These are phyloP conservation scores for Triticum monococcum DNA, from an alignment of 176 grass and related monocot species.

Conservation along the genomic window DNA sequence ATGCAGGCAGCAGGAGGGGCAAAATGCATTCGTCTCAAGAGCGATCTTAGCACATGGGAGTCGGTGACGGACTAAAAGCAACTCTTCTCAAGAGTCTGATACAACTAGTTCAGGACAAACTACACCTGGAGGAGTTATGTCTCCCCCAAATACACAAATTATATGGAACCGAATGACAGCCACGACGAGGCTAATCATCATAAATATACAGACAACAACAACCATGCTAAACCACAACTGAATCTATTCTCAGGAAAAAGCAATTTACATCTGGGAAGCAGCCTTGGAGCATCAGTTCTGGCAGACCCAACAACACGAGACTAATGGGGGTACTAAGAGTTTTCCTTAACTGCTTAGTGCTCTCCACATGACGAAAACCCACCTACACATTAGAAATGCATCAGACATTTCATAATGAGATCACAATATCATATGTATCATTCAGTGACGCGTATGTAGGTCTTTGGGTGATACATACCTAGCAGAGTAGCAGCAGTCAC, in stretches of 20 bases:
- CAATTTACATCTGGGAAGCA: conserved; percentile 42
- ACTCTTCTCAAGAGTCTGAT: background rate
- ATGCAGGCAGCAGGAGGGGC: too few species aligned
- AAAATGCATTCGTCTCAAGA: too few species aligned
- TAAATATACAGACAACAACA: conserved; percentile 42
- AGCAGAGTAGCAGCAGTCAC: background rate
- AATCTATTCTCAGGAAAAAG: conserved; percentile 41
- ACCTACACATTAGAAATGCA: background rate
- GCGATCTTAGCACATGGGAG: background rate
- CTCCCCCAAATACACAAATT: conserved; percentile 33
- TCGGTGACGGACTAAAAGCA: background rate
- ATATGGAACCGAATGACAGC: conserved; percentile 34
- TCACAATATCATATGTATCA: background rate
- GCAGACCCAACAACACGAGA: background rate
- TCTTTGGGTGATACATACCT: conserved; percentile 21
- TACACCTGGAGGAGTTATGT: conserved; percentile 24
- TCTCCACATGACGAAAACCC: conserved; percentile 14
- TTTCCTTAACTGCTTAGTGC: conserved; percentile 32
- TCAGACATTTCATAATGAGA: background rate
- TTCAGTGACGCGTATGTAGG: background rate
- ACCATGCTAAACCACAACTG: conserved; percentile 21
- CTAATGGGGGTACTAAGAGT: conserved; percentile 16
- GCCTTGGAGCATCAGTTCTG: conserved; percentile 34
- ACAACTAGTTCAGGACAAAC: conserved; percentile 5
- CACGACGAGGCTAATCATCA: conserved; percentile 27